Evolutionary conservation across 2,329 filamentous ascomycete species (phyloP).

Genomic region (Alternaria gaisen): DNA sequence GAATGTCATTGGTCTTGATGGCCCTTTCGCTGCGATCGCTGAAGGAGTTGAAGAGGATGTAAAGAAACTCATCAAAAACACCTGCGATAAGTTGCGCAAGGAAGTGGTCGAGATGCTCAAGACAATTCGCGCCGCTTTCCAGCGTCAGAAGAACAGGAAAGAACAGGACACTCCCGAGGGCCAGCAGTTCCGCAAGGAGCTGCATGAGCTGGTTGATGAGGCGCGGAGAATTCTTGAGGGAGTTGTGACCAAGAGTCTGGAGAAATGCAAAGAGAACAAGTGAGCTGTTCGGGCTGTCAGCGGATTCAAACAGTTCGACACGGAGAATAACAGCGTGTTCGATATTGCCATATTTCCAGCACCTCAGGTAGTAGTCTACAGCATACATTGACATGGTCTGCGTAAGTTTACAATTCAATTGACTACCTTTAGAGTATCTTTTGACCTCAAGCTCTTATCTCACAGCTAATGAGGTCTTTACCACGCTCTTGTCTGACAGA

Average conservation of each 20-base stretch:
- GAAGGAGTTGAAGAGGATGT: conserved; percentile 1
- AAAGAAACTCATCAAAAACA: background rate
- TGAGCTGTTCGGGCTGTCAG: background rate
- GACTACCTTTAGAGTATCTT: too few species aligned
- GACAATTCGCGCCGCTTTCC: conserved; percentile 11
- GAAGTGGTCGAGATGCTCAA: conserved; percentile 7
- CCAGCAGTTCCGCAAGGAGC: conserved; percentile 15
- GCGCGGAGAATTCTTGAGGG: conserved; percentile 15
- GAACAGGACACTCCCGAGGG: conserved; percentile 16
- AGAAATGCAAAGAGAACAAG: conserved; percentile 17
- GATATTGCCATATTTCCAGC: background rate
- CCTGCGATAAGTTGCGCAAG: background rate
- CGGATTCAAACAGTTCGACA: background rate
- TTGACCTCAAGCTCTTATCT: too few species aligned
- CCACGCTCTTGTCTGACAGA: too few species aligned
- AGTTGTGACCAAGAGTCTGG: conserved; percentile 10
- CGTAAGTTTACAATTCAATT: too few species aligned
- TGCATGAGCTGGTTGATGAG: conserved; percentile 13
- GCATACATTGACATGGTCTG: too few species aligned
- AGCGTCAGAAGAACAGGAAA: conserved; percentile 10
- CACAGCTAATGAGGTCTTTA: too few species aligned
- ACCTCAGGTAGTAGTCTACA: background rate
- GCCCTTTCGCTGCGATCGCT: conserved; percentile 3
- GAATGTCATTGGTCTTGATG: background rate
- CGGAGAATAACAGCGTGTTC: too few species aligned